These are phyloP conservation scores for Microstroma glucosiphilum DNA, from an alignment of 1,284 basidiomycete genomes.

Conservation along the genomic window DNA sequence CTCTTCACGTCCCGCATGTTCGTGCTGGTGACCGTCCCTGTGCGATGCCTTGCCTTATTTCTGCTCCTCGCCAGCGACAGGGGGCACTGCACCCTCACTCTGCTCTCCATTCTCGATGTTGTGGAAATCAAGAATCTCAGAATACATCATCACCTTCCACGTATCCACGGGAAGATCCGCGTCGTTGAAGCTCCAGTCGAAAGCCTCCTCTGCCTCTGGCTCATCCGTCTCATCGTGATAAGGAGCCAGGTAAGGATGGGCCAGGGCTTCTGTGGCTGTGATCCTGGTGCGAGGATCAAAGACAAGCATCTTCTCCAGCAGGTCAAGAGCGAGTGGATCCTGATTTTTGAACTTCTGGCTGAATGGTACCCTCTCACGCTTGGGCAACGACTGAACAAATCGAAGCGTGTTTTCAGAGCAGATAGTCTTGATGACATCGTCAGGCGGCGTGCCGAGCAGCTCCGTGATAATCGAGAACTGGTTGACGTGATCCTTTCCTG, in stretches of 20 bases:
- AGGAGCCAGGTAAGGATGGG: slow-evolving; percentile 88
- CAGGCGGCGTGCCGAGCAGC: slow-evolving; percentile 89
- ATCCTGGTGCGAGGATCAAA: slow-evolving; percentile 97
- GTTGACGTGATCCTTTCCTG: slow-evolving; percentile 98
- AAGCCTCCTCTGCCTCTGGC: slow-evolving; percentile 85
- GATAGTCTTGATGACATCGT: slow-evolving; percentile 99
- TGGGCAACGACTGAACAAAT: slow-evolving; percentile 94
- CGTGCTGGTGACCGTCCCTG: too few relatives aligned
- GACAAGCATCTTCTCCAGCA: slow-evolving; percentile 97
- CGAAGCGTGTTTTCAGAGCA: slow-evolving; percentile 98
- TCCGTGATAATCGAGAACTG: slow-evolving; percentile 99
- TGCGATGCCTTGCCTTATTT: too few relatives aligned
- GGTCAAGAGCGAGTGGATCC: slow-evolving; percentile 85
- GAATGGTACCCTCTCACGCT: slow-evolving; percentile 91
- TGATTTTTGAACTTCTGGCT: slow-evolving; percentile 83
- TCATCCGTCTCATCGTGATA: slow-evolving; percentile 99
- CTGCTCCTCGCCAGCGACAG: slow-evolving; percentile 8
- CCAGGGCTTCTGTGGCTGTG: slow-evolving; percentile 82
- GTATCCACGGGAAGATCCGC: slow-evolving; percentile 98
- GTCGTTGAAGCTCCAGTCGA: slow-evolving; percentile 99
- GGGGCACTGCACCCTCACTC: slow-evolving; percentile 9
- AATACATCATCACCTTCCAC: slow-evolving; percentile 77
- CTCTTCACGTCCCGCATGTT: too few relatives aligned
- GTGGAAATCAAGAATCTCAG: slow-evolving; percentile 49
- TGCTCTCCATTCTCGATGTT: slow-evolving; percentile 8